Evolutionary conservation across 2,329 filamentous ascomycete species (phyloP).

Genomic region (Phaeosphaeriaceae sp.): DNA sequence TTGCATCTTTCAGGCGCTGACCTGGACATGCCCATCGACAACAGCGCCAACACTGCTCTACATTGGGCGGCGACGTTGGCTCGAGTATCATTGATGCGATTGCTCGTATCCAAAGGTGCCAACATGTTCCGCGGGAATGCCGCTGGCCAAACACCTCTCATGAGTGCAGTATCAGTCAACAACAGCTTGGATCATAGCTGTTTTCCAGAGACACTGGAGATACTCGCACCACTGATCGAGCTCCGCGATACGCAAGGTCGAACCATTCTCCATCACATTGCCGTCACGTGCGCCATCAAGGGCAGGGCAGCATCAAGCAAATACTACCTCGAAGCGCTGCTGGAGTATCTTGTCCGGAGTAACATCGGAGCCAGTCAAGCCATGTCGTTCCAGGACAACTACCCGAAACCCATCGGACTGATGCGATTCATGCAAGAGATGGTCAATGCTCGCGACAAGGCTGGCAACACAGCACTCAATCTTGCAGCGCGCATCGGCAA

Average conservation of each 20-base stretch:
- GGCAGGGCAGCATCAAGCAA: conserved; percentile 89
- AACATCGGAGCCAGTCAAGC: conserved; percentile 45
- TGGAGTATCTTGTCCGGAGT: conserved; percentile 93
- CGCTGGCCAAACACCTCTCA: conserved; percentile 88
- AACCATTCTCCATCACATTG: conserved; percentile 95
- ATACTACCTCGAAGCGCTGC: conserved; percentile 92
- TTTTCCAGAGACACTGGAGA: conserved; percentile 88
- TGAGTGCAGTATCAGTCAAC: conserved; percentile 90
- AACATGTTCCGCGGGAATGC: conserved; percentile 89
- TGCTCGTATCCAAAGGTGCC: conserved; percentile 83
- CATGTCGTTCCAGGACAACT: conserved; percentile 56
- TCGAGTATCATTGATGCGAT: conserved; percentile 79
- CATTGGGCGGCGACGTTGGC: conserved; percentile 97
- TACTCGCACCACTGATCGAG: conserved; percentile 89
- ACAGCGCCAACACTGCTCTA: conserved; percentile 85
- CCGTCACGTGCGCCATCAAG: conserved; percentile 93
- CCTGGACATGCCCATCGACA: conserved; percentile 90
- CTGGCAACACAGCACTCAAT: conserved; percentile 93
- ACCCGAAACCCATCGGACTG: conserved; percentile 77
- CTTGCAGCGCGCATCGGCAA: conserved; percentile 93
- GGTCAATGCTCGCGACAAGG: conserved; percentile 92
- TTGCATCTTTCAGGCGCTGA: conserved; percentile 78
- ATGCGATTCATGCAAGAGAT: conserved; percentile 96
- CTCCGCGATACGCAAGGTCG: conserved; percentile 87
- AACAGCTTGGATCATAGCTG: conserved; percentile 92